These are phyloP conservation scores for Rhizopus arrhizus DNA, from an alignment of 371 early-diverging fungal species.

Conservation along the genomic window DNA sequence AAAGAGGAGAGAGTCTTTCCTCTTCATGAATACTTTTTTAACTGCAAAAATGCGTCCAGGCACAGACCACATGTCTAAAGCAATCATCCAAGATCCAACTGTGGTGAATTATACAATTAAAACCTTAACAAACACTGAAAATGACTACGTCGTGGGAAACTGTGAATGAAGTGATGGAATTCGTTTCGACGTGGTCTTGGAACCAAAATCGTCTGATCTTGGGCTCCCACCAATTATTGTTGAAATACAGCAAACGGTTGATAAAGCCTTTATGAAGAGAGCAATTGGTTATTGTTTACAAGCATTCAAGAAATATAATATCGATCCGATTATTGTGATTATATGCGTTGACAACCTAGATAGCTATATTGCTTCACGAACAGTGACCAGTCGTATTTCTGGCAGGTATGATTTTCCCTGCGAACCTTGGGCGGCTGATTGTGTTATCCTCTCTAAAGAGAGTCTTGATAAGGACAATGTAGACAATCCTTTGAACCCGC, in stretches of 20 bases:
- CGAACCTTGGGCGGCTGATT: slow-evolving; percentile 3
- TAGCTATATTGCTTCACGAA: slow-evolving; percentile 11
- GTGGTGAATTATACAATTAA: slow-evolving; percentile 6
- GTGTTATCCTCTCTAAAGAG: slow-evolving; percentile 3
- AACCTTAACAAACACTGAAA: slow-evolving; percentile 9
- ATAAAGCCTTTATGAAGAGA: slow-evolving; percentile 8
- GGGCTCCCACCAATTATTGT: slow-evolving; percentile 11
- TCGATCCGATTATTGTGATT: slow-evolving; percentile 11
- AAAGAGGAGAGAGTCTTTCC: no score
- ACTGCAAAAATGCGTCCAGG: no score
- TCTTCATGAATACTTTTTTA: no score
- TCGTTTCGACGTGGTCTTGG: slow-evolving; percentile 14
- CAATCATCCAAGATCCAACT: slow-evolving; percentile 7
- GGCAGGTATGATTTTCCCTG: slow-evolving; percentile 14
- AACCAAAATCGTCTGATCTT: slow-evolving; percentile 6
- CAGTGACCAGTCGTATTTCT: slow-evolving; percentile 6
- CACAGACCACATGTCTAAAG: slow-evolving; percentile 8
- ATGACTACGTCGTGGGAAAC: slow-evolving; percentile 10
- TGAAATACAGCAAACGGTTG: slow-evolving; percentile 15
- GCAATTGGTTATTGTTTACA: slow-evolving; percentile 12
- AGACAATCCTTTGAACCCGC: slow-evolving; percentile 4
- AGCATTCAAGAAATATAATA: slow-evolving; percentile 9
- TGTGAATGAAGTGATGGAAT: slow-evolving; percentile 14
- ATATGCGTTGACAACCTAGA: slow-evolving; percentile 10
- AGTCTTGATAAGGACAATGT: slow-evolving; percentile 2